These are phyloP conservation scores for Penicillium psychrofluorescens DNA, from an alignment of 495 filamentous ascomycete species.

Conservation along the genomic window DNA sequence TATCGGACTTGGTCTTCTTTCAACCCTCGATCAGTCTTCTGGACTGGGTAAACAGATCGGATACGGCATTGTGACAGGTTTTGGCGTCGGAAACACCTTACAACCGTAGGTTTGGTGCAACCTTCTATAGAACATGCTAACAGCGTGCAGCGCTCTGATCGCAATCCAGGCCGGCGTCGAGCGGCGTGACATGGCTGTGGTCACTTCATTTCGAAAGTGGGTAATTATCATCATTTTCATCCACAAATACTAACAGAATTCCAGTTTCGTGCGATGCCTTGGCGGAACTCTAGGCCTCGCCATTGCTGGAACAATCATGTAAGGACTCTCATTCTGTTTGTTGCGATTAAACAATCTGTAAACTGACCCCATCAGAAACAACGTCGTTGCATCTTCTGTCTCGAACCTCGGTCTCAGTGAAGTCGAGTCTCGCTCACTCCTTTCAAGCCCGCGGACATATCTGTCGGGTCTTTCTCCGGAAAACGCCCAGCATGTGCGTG, in stretches of 20 bases:
- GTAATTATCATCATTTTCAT: not conserved
- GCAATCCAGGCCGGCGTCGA: slow-evolving; percentile 47
- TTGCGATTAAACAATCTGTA: not conserved
- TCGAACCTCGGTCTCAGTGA: slow-evolving; percentile 20
- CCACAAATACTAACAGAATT: slow-evolving; percentile 4
- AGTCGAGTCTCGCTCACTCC: slow-evolving; percentile 21
- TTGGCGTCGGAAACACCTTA: slow-evolving; percentile 46
- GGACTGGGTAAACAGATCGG: slow-evolving; percentile 47
- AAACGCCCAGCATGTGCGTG: slow-evolving; percentile 29
- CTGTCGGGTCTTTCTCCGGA: slow-evolving; percentile 18
- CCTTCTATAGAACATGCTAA: not conserved
- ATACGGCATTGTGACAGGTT: slow-evolving; percentile 43
- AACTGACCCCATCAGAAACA: slow-evolving; percentile 28
- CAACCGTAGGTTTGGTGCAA: slow-evolving; percentile 32
- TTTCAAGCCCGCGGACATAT: slow-evolving; percentile 23
- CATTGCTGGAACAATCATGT: slow-evolving; percentile 46
- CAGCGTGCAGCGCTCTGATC: slow-evolving; percentile 26
- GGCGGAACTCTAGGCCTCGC: slow-evolving; percentile 48
- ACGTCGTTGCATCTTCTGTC: slow-evolving; percentile 30
- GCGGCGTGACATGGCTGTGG: slow-evolving; percentile 47
- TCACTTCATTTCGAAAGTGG: slow-evolving; percentile 47
- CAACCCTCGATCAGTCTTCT: slow-evolving; percentile 41
- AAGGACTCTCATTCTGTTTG: not conserved
- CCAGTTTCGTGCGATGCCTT: slow-evolving; percentile 45
- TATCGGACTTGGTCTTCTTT: slow-evolving; percentile 45